A percentile compares a stretch with the other conserved stretches of the same genome.
phyloP scores from a whole-genome alignment of 1,284 basidiomycete genomes.

The Stygiomarasmius scandens region DNA sequence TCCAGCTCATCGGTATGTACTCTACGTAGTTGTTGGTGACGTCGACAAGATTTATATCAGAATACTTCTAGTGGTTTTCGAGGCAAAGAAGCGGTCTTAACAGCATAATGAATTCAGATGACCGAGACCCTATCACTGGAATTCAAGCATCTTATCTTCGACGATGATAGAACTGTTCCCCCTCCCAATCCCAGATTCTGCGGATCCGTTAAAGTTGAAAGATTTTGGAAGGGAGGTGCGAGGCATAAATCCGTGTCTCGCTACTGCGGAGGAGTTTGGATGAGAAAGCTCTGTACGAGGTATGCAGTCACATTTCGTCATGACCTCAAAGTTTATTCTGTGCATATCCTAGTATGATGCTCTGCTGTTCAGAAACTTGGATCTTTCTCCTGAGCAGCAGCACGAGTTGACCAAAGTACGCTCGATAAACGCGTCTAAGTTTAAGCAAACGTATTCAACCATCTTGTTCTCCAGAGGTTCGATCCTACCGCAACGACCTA shows the following conservation, averaged over 20 bases:
- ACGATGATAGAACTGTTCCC: constrained; percentile 41
- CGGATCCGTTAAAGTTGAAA: constrained; percentile 48
- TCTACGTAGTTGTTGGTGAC: too few relatives aligned
- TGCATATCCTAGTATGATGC: constrained; percentile 56
- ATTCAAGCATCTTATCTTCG: constrained; percentile 24
- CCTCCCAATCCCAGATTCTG: constrained; percentile 50
- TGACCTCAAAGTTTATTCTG: background rate
- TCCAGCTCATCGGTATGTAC: too few relatives aligned
- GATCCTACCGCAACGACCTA: constrained; percentile 63
- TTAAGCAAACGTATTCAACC: background rate
- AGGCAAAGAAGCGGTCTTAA: too few relatives aligned
- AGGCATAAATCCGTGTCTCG: constrained; percentile 51
- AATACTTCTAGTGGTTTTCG: too few relatives aligned
- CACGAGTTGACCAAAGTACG: constrained; percentile 77
- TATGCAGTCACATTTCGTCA: constrained; percentile 21
- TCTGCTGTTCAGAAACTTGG: constrained; percentile 72
- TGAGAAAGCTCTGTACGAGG: constrained; percentile 57
- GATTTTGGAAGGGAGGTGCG: constrained; percentile 56
- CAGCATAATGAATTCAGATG: too few relatives aligned
- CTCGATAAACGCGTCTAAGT: background rate
- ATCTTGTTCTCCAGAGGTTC: constrained; percentile 47
- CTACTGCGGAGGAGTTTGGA: constrained; percentile 47
- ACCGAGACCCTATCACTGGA: too few relatives aligned
- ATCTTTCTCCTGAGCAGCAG: constrained; percentile 79
- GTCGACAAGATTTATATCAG: too few relatives aligned